Evolutionary conservation across 495 filamentous ascomycete species (phyloP), one percentile per base, ranked within the genome.

Genomic region (Rhizodiscina lignyota): DNA sequence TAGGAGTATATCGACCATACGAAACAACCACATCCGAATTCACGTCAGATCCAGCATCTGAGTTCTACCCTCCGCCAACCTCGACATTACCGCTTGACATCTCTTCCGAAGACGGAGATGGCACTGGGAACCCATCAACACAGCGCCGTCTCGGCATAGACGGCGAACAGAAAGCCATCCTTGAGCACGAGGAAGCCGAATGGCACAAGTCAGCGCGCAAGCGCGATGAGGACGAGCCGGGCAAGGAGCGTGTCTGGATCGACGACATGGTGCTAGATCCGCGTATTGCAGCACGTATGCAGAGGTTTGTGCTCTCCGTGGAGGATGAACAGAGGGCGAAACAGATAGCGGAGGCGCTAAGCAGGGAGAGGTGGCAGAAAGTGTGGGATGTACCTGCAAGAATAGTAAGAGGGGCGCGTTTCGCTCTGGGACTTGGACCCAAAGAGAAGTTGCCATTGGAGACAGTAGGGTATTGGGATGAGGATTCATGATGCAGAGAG

Each of bases 181-280:
- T 94, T 13, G 58, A 62, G 19, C 56, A 72, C 37, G 91, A 92
- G 58, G 89, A 96, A 54, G 58, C 55, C 30, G 78, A 93, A 45
- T 96, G 91, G 89, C 68, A 76, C 45, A 94, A 94, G 54, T 67
- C 63, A 2, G 73, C 77, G 4, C 73, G 75, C 57, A 77, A 79
- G 52, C 69, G 67, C 12, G 61, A 65, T 23, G 68, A 70, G 36
- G 26, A 30, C 29, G 29, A 18, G 31, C 38, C 21, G 19, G 30
- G 28, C 24, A 38, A 43, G 30, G 58, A 59, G 38, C 52, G 71
- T 44, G 74, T 80, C 17, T 93, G 79, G 80, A 55, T 80, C 3
- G 77, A 81, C 37, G 69, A 74, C 13, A 58, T 96, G 11, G 74
- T 82, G 2, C 51, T 94, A 3, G 89, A 97, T 50, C 57, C 64